A percentile compares a stretch with the other conserved stretches of the same genome.
Evolutionary conservation across 805 yeast genomes (phyloP).

Genomic region (Candida orba): DNA sequence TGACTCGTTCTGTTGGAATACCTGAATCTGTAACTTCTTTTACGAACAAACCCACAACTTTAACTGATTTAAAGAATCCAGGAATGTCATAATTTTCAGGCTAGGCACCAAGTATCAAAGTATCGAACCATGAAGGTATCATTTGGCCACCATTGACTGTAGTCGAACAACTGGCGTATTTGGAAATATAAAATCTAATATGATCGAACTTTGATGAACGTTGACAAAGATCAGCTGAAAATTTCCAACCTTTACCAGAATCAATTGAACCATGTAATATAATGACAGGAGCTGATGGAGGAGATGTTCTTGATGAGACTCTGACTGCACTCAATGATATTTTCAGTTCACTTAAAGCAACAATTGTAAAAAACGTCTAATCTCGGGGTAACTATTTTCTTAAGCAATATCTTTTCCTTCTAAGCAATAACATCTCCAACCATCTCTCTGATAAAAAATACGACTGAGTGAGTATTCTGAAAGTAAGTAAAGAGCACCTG

Average conservation of each 20-base stretch:
- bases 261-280: constrained; percentile 91
- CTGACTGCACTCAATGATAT: constrained; percentile 25
- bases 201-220: constrained; percentile 39
- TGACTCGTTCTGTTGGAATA: constrained; percentile 55
- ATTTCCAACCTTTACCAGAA: constrained; percentile 83
- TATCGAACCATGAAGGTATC: constrained; percentile 88
- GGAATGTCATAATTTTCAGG: constrained; percentile 38
- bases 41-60: constrained; percentile 37
- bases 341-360: neutral
- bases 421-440: too few relatives aligned
- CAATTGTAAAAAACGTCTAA: too few relatives aligned
- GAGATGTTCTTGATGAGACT: constrained; percentile 24
- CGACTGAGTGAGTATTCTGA: too few relatives aligned
- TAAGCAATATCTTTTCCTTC: too few relatives aligned
- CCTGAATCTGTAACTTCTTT: constrained; percentile 44
- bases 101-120: constrained; percentile 46
- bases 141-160: constrained; percentile 56
- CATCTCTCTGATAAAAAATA: neutral
- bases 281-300: constrained; percentile 59
- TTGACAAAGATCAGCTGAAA: constrained; percentile 60
- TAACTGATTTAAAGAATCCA: constrained; percentile 48
- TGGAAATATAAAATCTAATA: constrained; percentile 78
- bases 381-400: too few relatives aligned
- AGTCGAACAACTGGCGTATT: constrained; percentile 76
- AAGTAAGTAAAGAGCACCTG: too few relatives aligned